A percentile compares a stretch with the other conserved stretches of the same genome.
Evolutionary conservation across 2,329 filamentous ascomycete species (phyloP).

Genomic region (Cryphonectria japonica): DNA sequence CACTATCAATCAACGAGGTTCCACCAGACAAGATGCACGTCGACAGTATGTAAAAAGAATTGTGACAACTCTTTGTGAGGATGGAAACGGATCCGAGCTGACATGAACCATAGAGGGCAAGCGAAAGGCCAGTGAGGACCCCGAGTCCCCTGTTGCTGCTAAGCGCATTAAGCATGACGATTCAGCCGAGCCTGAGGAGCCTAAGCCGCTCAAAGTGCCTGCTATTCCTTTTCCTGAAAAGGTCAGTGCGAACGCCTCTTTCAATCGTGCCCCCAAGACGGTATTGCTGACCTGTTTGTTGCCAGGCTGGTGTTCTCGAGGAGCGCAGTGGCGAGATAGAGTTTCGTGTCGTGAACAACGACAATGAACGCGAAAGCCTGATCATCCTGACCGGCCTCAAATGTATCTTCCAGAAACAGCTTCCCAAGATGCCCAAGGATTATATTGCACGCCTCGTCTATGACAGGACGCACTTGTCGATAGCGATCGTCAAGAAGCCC

Average conservation of each 20-base stretch:
- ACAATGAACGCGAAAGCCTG: conserved; percentile 81
- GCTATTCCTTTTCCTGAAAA: conserved; percentile 87
- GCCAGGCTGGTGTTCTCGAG: conserved; percentile 83
- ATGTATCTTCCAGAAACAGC: conserved; percentile 97
- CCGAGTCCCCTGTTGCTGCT: conserved; percentile 60
- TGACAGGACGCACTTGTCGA: conserved; percentile 92
- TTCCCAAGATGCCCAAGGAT: conserved; percentile 99
- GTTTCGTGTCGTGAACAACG: conserved; percentile 97
- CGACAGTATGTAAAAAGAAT: conserved; percentile 41
- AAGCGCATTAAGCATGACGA: conserved; percentile 67
- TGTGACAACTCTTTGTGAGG: conserved; percentile 17
- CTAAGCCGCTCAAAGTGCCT: conserved; percentile 59
- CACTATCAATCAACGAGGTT: background rate
- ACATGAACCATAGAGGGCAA: conserved; percentile 54
- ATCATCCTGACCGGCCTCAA: conserved; percentile 96
- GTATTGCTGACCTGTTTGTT: conserved; percentile 34
- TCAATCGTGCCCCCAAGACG: background rate
- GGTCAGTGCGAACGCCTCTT: conserved; percentile 47
- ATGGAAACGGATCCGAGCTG: background rate
- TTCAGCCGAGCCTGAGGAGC: conserved; percentile 42
- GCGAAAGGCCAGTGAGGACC: conserved; percentile 73
- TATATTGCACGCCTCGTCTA: conserved; percentile 98
- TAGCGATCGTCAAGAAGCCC: conserved; percentile 96
- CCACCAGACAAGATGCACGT: conserved; percentile 41
- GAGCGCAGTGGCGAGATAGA: conserved; percentile 94